Evolutionary conservation across 2,329 filamentous ascomycete species (phyloP).

Genomic region (Colletotrichum echinochloae): DNA sequence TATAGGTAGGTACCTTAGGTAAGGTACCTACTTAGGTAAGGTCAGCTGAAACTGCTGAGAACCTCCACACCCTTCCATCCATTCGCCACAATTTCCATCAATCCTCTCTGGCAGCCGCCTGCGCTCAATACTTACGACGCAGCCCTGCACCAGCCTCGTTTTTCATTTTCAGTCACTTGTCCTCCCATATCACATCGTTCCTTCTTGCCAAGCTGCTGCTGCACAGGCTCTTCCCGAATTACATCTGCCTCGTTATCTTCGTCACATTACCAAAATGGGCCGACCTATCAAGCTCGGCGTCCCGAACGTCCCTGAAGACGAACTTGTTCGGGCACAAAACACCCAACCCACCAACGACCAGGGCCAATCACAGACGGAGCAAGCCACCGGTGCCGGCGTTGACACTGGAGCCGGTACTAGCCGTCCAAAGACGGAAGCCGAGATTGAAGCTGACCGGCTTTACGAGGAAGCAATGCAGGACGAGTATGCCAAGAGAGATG

Average conservation of each 20-base stretch:
- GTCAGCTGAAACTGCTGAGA: slow-evolving; percentile 7
- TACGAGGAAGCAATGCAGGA: slow-evolving; percentile 68
- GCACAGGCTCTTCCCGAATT: background rate
- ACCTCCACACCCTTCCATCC: background rate
- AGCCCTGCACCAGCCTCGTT: background rate
- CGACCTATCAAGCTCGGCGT: slow-evolving; percentile 42
- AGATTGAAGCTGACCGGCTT: slow-evolving; percentile 61
- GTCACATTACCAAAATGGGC: slow-evolving; percentile 45
- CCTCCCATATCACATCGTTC: background rate
- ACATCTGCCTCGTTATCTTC: background rate
- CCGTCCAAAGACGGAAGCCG: slow-evolving; percentile 61
- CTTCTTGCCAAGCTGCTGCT: background rate
- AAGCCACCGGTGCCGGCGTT: slow-evolving; percentile 57
- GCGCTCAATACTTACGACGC: background rate
- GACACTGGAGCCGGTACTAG: slow-evolving; percentile 62
- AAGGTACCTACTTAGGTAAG: too few relatives aligned
- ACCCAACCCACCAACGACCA: background rate
- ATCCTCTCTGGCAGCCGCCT: background rate
- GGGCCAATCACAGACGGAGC: slow-evolving; percentile 9
- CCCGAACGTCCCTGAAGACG: slow-evolving; percentile 22
- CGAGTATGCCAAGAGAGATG: slow-evolving; percentile 67
- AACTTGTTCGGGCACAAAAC: background rate
- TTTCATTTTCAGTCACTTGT: background rate
- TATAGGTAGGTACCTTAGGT: too few relatives aligned
- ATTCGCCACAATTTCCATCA: slow-evolving; percentile 12